phyloP scores from a whole-genome alignment of 352 stramenopile species.

The Pythium aquatile region DNA sequence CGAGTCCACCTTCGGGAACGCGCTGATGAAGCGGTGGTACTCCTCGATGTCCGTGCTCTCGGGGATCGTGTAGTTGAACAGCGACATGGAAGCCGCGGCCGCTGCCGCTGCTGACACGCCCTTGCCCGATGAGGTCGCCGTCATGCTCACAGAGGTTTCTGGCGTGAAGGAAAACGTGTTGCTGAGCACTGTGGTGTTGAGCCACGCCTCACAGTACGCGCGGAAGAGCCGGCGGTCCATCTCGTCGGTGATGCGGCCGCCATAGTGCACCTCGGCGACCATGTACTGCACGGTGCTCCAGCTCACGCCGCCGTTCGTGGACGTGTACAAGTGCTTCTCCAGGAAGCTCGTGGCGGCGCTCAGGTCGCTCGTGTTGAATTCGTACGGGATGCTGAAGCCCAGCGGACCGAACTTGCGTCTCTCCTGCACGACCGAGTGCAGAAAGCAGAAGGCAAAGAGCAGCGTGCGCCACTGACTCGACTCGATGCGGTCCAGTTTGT shows the following conservation, averaged over 20 bases:
- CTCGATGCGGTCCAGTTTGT: conserved; percentile 79
- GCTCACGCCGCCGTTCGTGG: conserved; percentile 33
- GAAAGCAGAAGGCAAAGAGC: conserved; percentile 73
- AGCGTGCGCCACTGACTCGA: conserved; percentile 54
- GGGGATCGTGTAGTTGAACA: conserved; percentile 30
- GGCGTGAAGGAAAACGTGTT: conserved; percentile 72
- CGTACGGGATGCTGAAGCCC: conserved; percentile 73
- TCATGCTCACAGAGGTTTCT: conserved; percentile 36
- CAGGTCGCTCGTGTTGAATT: conserved; percentile 77
- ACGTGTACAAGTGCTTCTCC: conserved; percentile 70
- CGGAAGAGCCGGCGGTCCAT: conserved; percentile 74
- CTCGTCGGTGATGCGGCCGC: conserved; percentile 78
- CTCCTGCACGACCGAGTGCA: conserved; percentile 77
- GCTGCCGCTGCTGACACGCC: neutral
- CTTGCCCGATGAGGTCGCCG: conserved; percentile 18
- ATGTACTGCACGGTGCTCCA: conserved; percentile 84
- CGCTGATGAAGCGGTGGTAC: conserved; percentile 56
- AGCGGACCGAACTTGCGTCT: conserved; percentile 74
- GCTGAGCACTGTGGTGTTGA: conserved; percentile 58
- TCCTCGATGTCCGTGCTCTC: conserved; percentile 47
- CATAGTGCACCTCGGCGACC: conserved; percentile 81
- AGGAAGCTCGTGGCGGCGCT: conserved; percentile 64
- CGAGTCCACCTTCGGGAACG: conserved; percentile 72
- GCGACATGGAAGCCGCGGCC: conserved; percentile 7
- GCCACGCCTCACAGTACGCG: conserved; percentile 71